A percentile compares a stretch with the other conserved stretches of the same genome.
These are phyloP conservation scores for Sisymbrium irio DNA, from an alignment of 345 rosid species.

Conservation along the genomic window DNA sequence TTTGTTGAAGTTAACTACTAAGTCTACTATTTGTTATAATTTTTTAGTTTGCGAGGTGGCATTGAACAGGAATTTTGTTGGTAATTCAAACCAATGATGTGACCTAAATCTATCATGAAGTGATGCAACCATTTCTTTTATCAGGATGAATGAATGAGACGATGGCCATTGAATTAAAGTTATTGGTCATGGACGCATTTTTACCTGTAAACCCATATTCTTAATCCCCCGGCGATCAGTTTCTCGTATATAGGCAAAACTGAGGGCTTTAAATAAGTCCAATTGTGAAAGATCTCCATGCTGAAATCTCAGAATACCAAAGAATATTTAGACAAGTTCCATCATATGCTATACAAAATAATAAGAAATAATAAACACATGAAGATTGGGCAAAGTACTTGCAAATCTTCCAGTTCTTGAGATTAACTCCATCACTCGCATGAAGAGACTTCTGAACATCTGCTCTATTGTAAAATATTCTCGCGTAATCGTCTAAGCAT, in stretches of 20 bases:
- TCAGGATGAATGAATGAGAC: not conserved
- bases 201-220: conserved; percentile 95
- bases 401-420: conserved; percentile 92
- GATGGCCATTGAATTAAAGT: not conserved
- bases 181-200: conserved; percentile 12
- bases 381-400: conserved; percentile 46
- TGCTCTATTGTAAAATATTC: conserved; percentile 70
- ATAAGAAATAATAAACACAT: not conserved
- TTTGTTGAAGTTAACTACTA: not conserved
- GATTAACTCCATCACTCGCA: conserved; percentile 58
- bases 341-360: not conserved
- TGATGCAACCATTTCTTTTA: not conserved
- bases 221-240: conserved; percentile 67
- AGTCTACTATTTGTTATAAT: not conserved
- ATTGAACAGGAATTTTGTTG: not conserved
- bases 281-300: conserved; percentile 42
- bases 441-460: conserved; percentile 91
- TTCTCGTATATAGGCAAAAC: conserved; percentile 84
- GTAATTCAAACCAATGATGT: not conserved
- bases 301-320: conserved; percentile 39
- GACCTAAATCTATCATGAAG: not conserved
- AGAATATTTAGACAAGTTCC: not conserved
- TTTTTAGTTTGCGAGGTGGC: not conserved
- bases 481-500: conserved; percentile 78
- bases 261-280: conserved; percentile 56